Base-by-base conservation (phyloP, 75 land plant species). In the Cunninghamia lanceolata region DNA sequence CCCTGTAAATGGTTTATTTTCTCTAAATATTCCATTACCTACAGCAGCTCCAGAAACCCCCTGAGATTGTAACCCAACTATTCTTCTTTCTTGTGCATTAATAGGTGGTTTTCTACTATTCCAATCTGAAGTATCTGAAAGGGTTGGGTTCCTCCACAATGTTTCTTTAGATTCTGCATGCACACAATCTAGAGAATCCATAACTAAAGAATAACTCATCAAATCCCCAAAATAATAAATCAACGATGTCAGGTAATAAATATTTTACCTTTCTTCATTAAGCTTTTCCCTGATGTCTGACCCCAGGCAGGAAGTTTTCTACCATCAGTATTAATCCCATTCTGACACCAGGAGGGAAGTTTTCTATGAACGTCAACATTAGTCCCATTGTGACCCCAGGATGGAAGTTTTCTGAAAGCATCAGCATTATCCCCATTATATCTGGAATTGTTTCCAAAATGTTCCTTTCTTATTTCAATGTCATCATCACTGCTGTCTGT, bases 401-500 rank as follows among this genome's bases (percentile, higher is more conserved):
- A 3, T 3, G 47, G 82, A 80, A 43, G 82, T 80, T 40, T 80
- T 43, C 82, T 80, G 25, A 30, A 30, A 21, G 3, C 82, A 77
- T 77, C 80, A 43, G 50, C 82, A 45, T 80, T 80, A 38, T 38
- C 80, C 39, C 80, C 42, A 77, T 77, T 40, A 16, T 17, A 40
- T 39, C 42, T 39, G 42, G 40, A 77, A 43, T 17, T 40, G n/a
- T 43, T 42, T n/a, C 50, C 50, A 80, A 28, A 80, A 43, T 43
- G 82, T 42, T n/a, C 46, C 6, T 3, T 2, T 25, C 32, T 28
- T 28, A 80, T 80, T 80, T 80, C 82, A 5, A 80, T 3, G 2
- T 80, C 82, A 10, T 80, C 82, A 43, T 80, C 82, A 43, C 82
- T 80, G 8, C 80, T 77, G 42, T 80, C 82, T 80, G 82, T 80